Base-by-base conservation (phyloP, 306 rosid genomes). In the Canavalia gladiata region DNA sequence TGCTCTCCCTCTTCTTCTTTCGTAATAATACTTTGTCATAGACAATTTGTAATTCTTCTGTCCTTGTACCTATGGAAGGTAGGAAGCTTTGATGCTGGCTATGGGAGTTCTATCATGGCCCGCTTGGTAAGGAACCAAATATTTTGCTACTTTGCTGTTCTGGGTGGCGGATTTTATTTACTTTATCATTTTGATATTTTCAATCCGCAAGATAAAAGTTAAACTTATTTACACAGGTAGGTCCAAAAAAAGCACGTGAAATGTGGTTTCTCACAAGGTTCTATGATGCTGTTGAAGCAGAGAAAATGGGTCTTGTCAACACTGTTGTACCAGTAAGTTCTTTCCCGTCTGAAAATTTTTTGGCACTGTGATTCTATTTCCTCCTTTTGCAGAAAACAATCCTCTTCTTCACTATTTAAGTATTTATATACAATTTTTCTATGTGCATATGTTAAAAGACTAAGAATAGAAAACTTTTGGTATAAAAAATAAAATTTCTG, bases 71-170 rank as follows among this genome's bases (percentile, higher is more conserved):
- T 54, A 35, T 63, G 85, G 54, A 83, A 95, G 97, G 98, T 95
- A 57, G 99, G 99, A 76, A 95, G 99, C 88, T 95, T 95, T 50
- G 99, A 93, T 80, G 99, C 99, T 85, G 99, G 99, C 45, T 95
- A 93, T 79, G 99, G 99, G 84, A 91, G 99, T 85, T 91, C 98
- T 70, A 89, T 90, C 81, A 95, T 95, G 99, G 90, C 97, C 30
- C 91, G 98, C 69, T 84, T 95, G 96, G 99, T 91, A 86, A 85
- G 85, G 85, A 49, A 67, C 68, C 49, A 55, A 76, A 58, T 33
- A 5, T 57, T 8, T 0, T 65, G 7, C 60, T 8, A 50, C 37
- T 39, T n/a, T 63, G 43, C 47, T 47, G 68, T 72, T 56, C 62
- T 69, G 45, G 41, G 37, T 42, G 69, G 34, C 45, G 37, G 7